These are phyloP conservation scores for Colletotrichum chlorophyti DNA, from an alignment of 2,329 filamentous ascomycete species.

Conservation along the genomic window DNA sequence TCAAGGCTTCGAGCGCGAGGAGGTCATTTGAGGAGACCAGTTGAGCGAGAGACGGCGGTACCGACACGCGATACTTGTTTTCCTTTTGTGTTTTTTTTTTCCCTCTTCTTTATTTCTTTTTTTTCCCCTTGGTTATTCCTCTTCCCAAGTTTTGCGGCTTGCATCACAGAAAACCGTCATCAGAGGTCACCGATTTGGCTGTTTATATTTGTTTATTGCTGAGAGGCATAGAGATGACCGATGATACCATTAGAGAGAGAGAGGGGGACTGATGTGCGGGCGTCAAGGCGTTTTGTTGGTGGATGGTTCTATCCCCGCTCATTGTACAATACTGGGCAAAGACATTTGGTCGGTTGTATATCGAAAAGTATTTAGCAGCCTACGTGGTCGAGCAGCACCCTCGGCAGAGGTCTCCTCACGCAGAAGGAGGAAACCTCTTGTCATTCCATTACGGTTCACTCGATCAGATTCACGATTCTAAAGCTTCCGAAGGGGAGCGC, in stretches of 20 bases:
- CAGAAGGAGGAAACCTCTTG: no score
- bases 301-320: slow-evolving; percentile 9
- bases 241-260: slow-evolving; percentile 27
- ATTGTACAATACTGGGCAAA: slow-evolving; percentile 17
- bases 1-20: slow-evolving; percentile 81
- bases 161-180: not conserved
- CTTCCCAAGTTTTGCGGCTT: no score
- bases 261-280: slow-evolving; percentile 5
- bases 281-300: slow-evolving; percentile 14
- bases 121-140: no score
- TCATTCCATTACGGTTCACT: no score
- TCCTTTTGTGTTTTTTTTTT: not conserved
- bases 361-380: no score
- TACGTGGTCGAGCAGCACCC: no score
- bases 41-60: not conserved
- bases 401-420: no score
- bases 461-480: no score
- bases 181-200: not conserved
- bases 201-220: not conserved
- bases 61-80: not conserved
- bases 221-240: not conserved
- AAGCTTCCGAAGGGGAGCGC: no score
- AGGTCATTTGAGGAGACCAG: slow-evolving; percentile 65
- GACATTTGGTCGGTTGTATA: not conserved
- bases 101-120: not conserved